Evolutionary conservation across 345 rosid species (phyloP), one percentile per base, ranked within the genome.

Genomic region (Fremontodendron californicum): DNA sequence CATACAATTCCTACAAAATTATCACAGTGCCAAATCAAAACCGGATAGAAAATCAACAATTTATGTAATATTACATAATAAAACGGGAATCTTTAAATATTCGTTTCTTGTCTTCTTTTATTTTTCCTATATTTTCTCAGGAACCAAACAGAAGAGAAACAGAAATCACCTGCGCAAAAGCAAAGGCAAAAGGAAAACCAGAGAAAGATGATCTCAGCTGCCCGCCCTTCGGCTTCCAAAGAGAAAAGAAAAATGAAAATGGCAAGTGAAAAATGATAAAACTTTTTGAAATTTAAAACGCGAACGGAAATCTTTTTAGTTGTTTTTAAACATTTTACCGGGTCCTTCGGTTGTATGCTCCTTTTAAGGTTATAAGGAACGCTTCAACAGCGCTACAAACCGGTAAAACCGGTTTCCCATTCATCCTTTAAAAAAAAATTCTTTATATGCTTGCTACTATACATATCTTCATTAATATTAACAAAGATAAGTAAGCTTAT

Each of bases 201-300:
- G 35, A 51, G 75, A 49, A 33, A 70, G 58, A 16, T 70, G 75
- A 19, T 49, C 15, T 2, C 13, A 45, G 37, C 33, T 40, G 18
- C 37, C 39, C 39, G 73, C 27, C 37, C 49, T 21, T 57, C 3
- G 12, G 27, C 48, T 18, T 71, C 18, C 8, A 68, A 21, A 45
- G 49, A 45, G 16, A 7, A 52, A 12, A 11, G 8, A 11, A 27
- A 49, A 49, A 48, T 0, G 15, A 2, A 49, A 71, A 19, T 49
- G 61, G 55, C 8, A 49, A 19, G 61, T 49, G 61, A 5, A 33
- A 31, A 51, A 49, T 31, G 43, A 33, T 10, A 1, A 27, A 3
- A 10, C 29, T 51, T 70, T 71, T 71, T 71, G 9, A 71, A 71
- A 71, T 71, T 71, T 51, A 71, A 71, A 71, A 71, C 61, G 61